Evolutionary conservation across 176 grass and related monocot species (phyloP), one percentile per base, ranked within the genome.

Genomic region (Phyllostachys edulis): DNA sequence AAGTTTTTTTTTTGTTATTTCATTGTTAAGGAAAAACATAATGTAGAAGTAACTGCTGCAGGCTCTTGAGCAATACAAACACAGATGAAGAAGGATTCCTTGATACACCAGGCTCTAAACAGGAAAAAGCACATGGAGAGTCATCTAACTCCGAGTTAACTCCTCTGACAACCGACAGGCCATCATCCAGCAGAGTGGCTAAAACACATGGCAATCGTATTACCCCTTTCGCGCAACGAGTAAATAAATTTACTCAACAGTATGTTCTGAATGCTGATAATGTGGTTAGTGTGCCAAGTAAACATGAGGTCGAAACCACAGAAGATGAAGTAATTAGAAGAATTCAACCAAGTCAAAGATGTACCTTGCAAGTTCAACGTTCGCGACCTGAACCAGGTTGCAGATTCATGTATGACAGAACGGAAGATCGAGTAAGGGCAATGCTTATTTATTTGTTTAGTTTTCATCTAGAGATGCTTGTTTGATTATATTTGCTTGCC

Each of bases 381-480:
- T 94, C 91, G 38, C 84, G 85, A 60, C 96, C 96, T 82, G 77
- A 90, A 90, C 79, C 85, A 74, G 93, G 89, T 44, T 98, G 80
- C 70, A 91, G 93, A 78, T 97, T 97, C 84, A 98, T 98, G 91
- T 93, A 95, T 79, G 96, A 98, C 85, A 90, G 87, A 89, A 95
- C 77, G 24, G 85, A 94, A 90, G 89, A 94, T 85, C 82, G 85
- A 80, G 96, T 93, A 90, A 93, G 82, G 49, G 14, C 56, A 86
- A 50, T 80, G 76, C 80, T 47, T 77, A 73, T 29, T 67, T 82
- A 50, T 80, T 59, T 64, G 42, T 67, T 87, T 82, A 42, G 52
- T 85, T 72, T 42, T 76, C 24, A n/a, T 77, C 52, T 46, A 42
- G 15, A 67, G 47, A 42, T 77, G 42, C 67, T 67, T 29, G 16